These are phyloP conservation scores for Cyberlindnera galapagoensis DNA, from an alignment of 805 yeast genomes.

Conservation along the genomic window DNA sequence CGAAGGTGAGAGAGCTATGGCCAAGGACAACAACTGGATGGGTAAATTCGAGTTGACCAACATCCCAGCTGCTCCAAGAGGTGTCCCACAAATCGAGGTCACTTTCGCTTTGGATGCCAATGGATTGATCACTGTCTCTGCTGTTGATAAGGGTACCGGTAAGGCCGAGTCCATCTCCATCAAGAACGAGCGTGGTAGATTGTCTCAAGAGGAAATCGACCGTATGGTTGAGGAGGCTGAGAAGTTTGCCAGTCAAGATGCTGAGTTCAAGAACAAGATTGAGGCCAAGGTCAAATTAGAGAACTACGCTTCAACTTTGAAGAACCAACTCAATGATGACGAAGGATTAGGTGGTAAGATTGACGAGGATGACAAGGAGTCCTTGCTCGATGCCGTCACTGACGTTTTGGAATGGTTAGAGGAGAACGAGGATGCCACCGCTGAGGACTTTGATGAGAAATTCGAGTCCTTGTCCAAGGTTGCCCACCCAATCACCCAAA, in stretches of 20 bases:
- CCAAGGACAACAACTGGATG: conserved; percentile 84
- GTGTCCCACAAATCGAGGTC: conserved; percentile 86
- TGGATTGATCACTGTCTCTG: conserved; percentile 81
- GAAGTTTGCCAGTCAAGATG: conserved; percentile 88
- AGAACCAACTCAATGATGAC: conserved; percentile 55
- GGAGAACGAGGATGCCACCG: conserved; percentile 73
- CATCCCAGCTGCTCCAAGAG: conserved; percentile 89
- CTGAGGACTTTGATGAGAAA: conserved; percentile 92
- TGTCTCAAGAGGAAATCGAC: conserved; percentile 89
- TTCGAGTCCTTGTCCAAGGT: conserved; percentile 72
- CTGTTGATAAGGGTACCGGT: conserved; percentile 92
- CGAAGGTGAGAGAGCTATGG: conserved; percentile 95
- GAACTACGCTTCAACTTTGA: conserved; percentile 79
- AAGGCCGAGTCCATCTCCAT: conserved; percentile 86
- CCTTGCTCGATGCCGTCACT: conserved; percentile 77
- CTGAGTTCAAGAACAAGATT: conserved; percentile 72
- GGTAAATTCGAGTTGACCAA: conserved; percentile 85
- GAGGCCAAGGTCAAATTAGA: conserved; percentile 85
- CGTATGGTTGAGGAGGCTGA: conserved; percentile 98
- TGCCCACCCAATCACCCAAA: conserved; percentile 90
- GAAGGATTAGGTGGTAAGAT: conserved; percentile 68
- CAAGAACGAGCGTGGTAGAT: conserved; percentile 91
- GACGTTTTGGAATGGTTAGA: conserved; percentile 87
- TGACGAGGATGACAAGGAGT: conserved; percentile 87
- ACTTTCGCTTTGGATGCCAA: conserved; percentile 85